These are phyloP conservation scores for Phytophthora pseudosyringae DNA, from an alignment of 352 stramenopile genomes.

Conservation along the genomic window DNA sequence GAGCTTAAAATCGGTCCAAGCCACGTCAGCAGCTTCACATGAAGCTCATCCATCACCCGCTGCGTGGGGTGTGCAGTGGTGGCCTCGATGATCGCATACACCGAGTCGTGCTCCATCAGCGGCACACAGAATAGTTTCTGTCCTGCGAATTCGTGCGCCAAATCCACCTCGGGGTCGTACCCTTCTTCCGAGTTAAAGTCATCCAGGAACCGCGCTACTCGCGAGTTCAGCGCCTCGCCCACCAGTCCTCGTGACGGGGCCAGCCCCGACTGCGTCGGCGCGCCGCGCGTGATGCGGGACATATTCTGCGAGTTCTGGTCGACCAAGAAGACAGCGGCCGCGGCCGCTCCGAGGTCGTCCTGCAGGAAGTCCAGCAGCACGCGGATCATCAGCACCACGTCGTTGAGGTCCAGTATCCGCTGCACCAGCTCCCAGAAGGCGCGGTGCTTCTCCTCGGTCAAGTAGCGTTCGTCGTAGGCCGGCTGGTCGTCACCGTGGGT, in stretches of 20 bases:
- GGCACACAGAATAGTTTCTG: slow-evolving; percentile 81
- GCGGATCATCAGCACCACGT: slow-evolving; percentile 80
- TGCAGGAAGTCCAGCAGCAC: slow-evolving; percentile 71
- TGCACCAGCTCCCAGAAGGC: slow-evolving; percentile 85
- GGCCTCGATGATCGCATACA: slow-evolving; percentile 82
- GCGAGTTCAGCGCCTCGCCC: slow-evolving; percentile 47
- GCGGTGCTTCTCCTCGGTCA: slow-evolving; percentile 70
- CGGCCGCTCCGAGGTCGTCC: slow-evolving; percentile 53
- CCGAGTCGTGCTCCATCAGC: slow-evolving; percentile 71
- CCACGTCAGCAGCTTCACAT: slow-evolving; percentile 81
- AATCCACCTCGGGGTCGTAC: slow-evolving; percentile 77
- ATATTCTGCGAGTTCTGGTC: slow-evolving; percentile 79
- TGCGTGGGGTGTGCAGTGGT: slow-evolving; percentile 49
- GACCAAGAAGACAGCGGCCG: slow-evolving; percentile 74
- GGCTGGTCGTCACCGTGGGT: slow-evolving; percentile 3
- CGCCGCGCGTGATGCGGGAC: slow-evolving; percentile 67
- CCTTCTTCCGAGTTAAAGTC: slow-evolving; percentile 54
- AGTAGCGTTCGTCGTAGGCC: slow-evolving; percentile 40
- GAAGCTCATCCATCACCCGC: slow-evolving; percentile 61
- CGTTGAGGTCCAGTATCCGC: slow-evolving; percentile 67
- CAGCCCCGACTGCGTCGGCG: slow-evolving; percentile 60
- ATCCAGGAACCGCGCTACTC: slow-evolving; percentile 37
- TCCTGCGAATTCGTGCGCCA: slow-evolving; percentile 56
- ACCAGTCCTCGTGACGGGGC: slow-evolving; percentile 59
- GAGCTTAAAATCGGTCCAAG: slow-evolving; percentile 82